Base-by-base conservation (phyloP, 108 stramenopile genomes). In the Pseudonitzschia multiseries region DNA sequence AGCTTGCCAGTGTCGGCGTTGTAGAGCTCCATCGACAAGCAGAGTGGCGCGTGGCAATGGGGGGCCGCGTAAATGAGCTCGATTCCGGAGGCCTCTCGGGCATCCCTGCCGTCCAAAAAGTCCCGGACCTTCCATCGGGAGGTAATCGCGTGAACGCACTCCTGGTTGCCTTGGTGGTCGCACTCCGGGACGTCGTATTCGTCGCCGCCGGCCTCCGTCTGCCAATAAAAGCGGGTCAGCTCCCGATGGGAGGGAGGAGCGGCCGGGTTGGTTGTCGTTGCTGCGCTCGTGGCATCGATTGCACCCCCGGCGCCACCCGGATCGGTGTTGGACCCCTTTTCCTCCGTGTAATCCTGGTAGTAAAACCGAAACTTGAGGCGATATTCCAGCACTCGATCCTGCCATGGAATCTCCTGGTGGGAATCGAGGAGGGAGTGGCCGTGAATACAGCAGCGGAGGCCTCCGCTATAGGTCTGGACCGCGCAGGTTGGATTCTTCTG, bases 21-120 rank as follows among this genome's bases (percentile, higher is more conserved):
- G 62, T 82, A 82, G 18, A 82, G 62, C 42, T 82, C 81, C 81
- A 78, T 77, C 15, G 77, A 78, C 24, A 82, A 20, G 46, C 81
- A 82, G 2, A 68, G 31, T 8, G 77, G 81, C 0, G 81, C 81
- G 50, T 82, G 81, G 43, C 81, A 82, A 41, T 82, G 81, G 8
- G 81, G 81, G 6, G 50, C 77, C 14, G 76, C 77, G 51, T 82
- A 79, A 24, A 82, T 78, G 20, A 82, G 48, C 64, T 82, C 29
- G 22, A 82, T 70, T 17, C 81, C 81, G 8, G 26, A 52, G 14
- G 14, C 24, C 4, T 28, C 26, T 4, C 27, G 32, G 12, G 24
- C 73, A 21, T 79, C 64, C 31, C 50, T 18, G 4, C 54, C 65
- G 50, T 73, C 59, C 44, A 74, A 8, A 61, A 76, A 53, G 20